A percentile compares a stretch with the other conserved stretches of the same genome.
Conservation (phyloP, 495 filamentous ascomycete species). For the Aspergillus cavernicola region DNA sequence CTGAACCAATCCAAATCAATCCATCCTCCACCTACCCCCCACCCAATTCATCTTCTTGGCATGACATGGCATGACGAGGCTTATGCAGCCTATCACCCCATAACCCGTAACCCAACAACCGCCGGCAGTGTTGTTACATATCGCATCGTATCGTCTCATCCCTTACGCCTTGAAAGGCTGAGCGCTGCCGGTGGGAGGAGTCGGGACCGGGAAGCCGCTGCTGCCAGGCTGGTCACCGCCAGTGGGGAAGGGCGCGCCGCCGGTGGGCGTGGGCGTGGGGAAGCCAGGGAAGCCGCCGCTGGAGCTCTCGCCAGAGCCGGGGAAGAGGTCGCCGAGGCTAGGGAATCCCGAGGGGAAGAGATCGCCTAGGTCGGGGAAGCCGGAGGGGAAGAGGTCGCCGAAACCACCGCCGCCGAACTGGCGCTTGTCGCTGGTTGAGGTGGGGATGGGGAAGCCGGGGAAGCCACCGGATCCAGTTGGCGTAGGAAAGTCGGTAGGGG, state of each 20-base stretch:
- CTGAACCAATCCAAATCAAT: too few species aligned
- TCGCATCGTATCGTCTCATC: too few species aligned
- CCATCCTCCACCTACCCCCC: too few species aligned
- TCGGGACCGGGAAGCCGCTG: neutral
- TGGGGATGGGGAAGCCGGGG: conserved; percentile 1
- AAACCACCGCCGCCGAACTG: neutral
- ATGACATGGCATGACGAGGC: too few species aligned
- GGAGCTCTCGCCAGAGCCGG: too few species aligned
- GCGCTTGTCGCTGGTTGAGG: conserved; percentile 2
- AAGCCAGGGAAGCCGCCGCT: neutral
- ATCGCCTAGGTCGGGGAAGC: neutral
- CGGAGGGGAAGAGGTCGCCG: conserved; percentile 1
- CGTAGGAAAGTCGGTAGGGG: conserved; percentile 2
- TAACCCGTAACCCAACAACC: too few species aligned
- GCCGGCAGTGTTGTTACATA: too few species aligned
- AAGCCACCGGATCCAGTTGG: neutral
- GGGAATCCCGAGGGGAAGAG: neutral
- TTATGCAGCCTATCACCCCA: too few species aligned
- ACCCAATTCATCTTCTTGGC: too few species aligned
- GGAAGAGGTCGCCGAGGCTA: neutral
- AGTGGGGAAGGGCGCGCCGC: neutral
- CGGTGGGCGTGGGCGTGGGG: neutral
- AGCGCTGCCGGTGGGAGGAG: neutral
- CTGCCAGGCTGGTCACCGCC: neutral
- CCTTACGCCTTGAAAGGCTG: too few species aligned